These are phyloP conservation scores for Begonia masoniana DNA, from an alignment of 306 rosid species.

Conservation along the genomic window DNA sequence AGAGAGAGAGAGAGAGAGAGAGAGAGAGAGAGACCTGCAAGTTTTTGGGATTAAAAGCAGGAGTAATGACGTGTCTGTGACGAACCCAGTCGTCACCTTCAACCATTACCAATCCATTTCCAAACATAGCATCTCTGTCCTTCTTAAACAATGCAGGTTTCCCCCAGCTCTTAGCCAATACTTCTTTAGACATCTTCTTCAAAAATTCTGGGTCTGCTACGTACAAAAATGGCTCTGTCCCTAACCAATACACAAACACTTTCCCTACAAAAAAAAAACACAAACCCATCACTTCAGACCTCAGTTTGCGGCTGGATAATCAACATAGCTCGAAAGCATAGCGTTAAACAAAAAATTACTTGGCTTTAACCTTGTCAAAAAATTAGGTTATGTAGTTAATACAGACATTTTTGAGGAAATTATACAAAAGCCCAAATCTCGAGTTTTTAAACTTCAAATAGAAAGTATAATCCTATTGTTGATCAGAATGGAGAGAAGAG, in stretches of 20 bases:
- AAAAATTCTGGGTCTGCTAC: conserved; percentile 58
- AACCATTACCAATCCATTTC: conserved; percentile 54
- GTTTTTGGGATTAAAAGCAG: conserved; percentile 55
- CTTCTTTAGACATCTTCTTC: conserved; percentile 45
- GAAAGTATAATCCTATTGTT: too few species aligned
- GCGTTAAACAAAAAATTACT: not conserved
- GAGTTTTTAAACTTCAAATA: too few species aligned
- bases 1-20: not conserved
- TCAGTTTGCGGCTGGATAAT: too few species aligned
- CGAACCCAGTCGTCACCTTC: conserved; percentile 75
- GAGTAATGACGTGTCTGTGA: conserved; percentile 57
- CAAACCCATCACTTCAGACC: not conserved
- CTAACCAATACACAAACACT: conserved; percentile 60
- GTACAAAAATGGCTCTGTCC: conserved; percentile 71
- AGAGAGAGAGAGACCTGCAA: conserved; percentile 31
- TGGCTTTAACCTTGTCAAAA: not conserved
- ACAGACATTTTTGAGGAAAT: too few species aligned
- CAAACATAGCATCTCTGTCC: conserved; percentile 70
- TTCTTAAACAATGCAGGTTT: conserved; percentile 56
- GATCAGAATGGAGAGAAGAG: too few species aligned
- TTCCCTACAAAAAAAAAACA: conserved; percentile 31
- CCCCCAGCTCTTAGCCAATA: conserved; percentile 61
- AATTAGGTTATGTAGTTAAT: not conserved
- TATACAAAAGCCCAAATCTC: too few species aligned
- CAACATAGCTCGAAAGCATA: too few species aligned